phyloP scores from a whole-genome alignment of 805 yeast genomes.

The Clavispora asparagi region DNA sequence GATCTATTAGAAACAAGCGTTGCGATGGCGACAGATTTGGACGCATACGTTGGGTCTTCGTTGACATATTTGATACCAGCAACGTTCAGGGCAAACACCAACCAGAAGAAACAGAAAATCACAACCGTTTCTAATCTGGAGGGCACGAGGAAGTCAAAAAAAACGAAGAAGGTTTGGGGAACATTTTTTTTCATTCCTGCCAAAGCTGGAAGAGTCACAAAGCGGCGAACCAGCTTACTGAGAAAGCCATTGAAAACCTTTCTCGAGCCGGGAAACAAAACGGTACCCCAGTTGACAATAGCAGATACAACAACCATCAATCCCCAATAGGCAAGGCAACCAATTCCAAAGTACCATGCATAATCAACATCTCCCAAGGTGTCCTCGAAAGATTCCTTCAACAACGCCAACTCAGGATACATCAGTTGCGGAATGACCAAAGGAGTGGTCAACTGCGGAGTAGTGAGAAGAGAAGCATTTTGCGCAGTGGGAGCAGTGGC shows the following conservation, averaged over 20 bases:
- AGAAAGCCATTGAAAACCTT: conserved; percentile 24
- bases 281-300: conserved; percentile 35
- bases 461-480: too few species aligned
- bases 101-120: conserved; percentile 16
- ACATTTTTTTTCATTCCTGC: conserved; percentile 10
- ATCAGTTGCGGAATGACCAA: conserved; percentile 5
- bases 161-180: conserved; percentile 2
- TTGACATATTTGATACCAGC: conserved; percentile 5
- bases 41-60: conserved; percentile 5
- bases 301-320: conserved; percentile 38
- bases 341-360: conserved; percentile 34
- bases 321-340: conserved; percentile 46
- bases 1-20: conserved; percentile 8
- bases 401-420: conserved; percentile 17
- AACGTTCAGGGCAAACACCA: conserved; percentile 9
- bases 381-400: conserved; percentile 16
- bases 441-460: too few species aligned
- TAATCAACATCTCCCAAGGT: conserved; percentile 35
- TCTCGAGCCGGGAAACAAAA: conserved; percentile 34
- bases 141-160: conserved; percentile 26
- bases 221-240: conserved; percentile 20
- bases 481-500: too few species aligned
- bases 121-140: conserved; percentile 21
- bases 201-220: conserved; percentile 26
- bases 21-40: conserved; percentile 5